Evolutionary conservation across 2,329 filamentous ascomycete genomes (phyloP).

Genomic region (Parastagonospora avenae): DNA sequence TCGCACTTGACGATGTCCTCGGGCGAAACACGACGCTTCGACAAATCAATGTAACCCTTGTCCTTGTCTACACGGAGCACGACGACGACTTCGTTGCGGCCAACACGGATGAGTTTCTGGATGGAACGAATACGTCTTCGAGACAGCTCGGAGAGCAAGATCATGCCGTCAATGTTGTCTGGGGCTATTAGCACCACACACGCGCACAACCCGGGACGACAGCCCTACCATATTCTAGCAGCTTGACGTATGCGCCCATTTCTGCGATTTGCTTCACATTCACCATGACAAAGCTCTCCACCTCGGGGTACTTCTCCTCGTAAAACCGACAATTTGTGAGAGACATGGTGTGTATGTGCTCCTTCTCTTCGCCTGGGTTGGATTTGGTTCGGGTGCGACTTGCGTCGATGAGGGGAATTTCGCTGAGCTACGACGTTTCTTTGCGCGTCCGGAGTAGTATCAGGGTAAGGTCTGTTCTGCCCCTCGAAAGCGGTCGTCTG

Average conservation of each 20-base stretch:
- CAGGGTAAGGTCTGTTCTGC: not conserved
- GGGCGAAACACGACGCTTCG: conserved; percentile 94
- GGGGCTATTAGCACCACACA: conserved; percentile 7
- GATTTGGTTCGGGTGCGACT: conserved; percentile 12
- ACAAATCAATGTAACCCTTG: conserved; percentile 99
- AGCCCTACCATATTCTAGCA: conserved; percentile 77
- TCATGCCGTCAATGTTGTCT: conserved; percentile 99
- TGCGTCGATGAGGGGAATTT: conserved; percentile 13
- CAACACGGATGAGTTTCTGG: conserved; percentile 97
- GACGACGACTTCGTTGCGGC: conserved; percentile 97
- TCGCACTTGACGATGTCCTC: conserved; percentile 99
- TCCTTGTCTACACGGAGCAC: conserved; percentile 99
- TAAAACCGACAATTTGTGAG: conserved; percentile 97
- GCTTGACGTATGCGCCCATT: conserved; percentile 99
- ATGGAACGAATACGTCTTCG: conserved; percentile 98
- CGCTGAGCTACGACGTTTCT: not conserved
- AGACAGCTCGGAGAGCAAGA: conserved; percentile 94
- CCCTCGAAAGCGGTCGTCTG: not conserved
- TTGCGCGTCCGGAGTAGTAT: not conserved
- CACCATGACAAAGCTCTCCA: conserved; percentile 99
- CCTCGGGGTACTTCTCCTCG: conserved; percentile 96
- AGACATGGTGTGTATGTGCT: conserved; percentile 69
- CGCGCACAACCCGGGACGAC: not conserved
- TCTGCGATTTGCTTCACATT: conserved; percentile 99
- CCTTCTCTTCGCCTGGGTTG: conserved; percentile 11